Evolutionary conservation across 2,329 filamentous ascomycete species (phyloP).

Genomic region (Cordyceps pruinosa): DNA sequence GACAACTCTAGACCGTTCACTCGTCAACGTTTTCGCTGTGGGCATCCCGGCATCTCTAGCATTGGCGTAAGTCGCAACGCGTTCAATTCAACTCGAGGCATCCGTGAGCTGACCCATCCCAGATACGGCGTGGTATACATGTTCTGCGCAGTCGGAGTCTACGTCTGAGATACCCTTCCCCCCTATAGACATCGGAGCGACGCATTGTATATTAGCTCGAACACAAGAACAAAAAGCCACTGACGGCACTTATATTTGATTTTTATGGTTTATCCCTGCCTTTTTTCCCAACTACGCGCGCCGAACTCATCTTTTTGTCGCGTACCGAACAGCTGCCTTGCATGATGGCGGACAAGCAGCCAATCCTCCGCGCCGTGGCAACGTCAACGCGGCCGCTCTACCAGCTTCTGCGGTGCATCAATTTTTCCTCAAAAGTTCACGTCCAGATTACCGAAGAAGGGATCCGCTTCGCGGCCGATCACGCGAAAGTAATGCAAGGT

Average conservation of each 20-base stretch:
- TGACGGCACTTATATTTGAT: conserved; percentile 21
- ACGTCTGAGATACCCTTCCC: conserved; percentile 66
- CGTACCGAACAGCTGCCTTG: conserved; percentile 12
- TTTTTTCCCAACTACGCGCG: conserved; percentile 17
- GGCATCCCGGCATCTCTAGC: conserved; percentile 83
- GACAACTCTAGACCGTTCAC: conserved; percentile 63
- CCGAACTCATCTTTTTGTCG: background rate
- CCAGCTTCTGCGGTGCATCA: conserved; percentile 52
- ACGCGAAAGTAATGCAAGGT: conserved; percentile 89
- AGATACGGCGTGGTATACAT: conserved; percentile 95
- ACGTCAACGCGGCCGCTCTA: conserved; percentile 72
- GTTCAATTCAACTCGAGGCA: background rate
- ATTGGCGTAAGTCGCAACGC: conserved; percentile 63
- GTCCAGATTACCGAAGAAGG: conserved; percentile 77
- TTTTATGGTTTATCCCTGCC: conserved; percentile 14
- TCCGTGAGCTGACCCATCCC: conserved; percentile 17
- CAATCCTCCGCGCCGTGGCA: conserved; percentile 67
- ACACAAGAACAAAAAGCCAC: conserved; percentile 25
- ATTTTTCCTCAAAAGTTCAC: conserved; percentile 51
- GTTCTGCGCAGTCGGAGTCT: conserved; percentile 98
- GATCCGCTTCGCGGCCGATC: conserved; percentile 80
- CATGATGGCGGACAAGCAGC: conserved; percentile 31
- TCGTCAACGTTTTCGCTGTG: conserved; percentile 68
- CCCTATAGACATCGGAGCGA: conserved; percentile 23
- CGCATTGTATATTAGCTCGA: conserved; percentile 32